Conservation (phyloP, 139 green algal species). For the Chlorella sp. region DNA sequence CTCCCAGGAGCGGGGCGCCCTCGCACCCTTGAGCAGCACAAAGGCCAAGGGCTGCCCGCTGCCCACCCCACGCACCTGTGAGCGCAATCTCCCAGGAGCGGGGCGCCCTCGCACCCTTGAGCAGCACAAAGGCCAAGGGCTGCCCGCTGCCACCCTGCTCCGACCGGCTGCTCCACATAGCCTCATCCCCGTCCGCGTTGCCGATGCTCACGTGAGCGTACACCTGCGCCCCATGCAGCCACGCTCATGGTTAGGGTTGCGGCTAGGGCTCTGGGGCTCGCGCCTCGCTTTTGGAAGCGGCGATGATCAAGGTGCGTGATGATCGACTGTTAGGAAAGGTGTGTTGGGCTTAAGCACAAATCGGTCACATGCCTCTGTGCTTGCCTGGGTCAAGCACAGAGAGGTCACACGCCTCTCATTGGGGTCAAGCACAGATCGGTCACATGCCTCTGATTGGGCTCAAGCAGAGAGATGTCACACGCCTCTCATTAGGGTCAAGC, state of each 20-base stretch:
- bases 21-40: conserved; percentile 51
- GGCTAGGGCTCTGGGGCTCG: neutral
- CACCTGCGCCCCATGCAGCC: neutral
- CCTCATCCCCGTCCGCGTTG: conserved; percentile 20
- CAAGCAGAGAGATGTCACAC: too few species aligned
- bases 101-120: conserved; percentile 49
- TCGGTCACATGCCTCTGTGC: too few species aligned
- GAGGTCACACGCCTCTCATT: too few species aligned
- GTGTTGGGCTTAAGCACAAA: too few species aligned
- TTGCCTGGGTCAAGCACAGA: too few species aligned
- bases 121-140: conserved; percentile 56
- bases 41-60: conserved; percentile 51
- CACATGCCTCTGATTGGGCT: too few species aligned
- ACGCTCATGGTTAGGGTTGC: too few species aligned
- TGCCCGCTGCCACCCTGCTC: conserved; percentile 54
- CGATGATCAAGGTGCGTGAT: too few species aligned
- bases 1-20: conserved; percentile 66
- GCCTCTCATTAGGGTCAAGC: too few species aligned
- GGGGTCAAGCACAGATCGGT: too few species aligned
- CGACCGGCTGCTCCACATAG: conserved; percentile 47
- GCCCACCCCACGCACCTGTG: conserved; percentile 42
- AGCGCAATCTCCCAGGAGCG: conserved; percentile 72
- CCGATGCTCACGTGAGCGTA: conserved; percentile 45
- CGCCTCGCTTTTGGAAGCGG: too few species aligned
- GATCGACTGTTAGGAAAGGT: too few species aligned